Evolutionary conservation across 805 yeast species (phyloP).

Genomic region (Diddensiella caesifluorescens): DNA sequence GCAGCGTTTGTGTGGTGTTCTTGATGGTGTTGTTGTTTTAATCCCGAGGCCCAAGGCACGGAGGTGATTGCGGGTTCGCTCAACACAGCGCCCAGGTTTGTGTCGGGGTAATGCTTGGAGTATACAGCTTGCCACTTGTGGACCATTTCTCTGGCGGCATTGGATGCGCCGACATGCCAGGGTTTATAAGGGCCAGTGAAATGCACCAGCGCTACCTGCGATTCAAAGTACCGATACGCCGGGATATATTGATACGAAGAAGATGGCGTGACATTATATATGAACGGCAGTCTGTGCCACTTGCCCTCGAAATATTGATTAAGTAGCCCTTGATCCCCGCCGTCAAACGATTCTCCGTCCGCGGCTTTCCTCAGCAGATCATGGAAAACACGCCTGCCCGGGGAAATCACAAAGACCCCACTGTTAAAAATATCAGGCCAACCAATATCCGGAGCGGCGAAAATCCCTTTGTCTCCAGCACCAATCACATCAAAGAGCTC

Average conservation of each 20-base stretch:
- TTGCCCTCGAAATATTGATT: slow-evolving; percentile 56
- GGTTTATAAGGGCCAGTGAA: slow-evolving; percentile 38
- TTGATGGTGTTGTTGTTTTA: neutral
- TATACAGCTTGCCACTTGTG: slow-evolving; percentile 20
- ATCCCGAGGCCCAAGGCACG: slow-evolving; percentile 1
- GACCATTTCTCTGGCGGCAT: slow-evolving; percentile 14
- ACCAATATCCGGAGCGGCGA: slow-evolving; percentile 73
- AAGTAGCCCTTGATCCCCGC: slow-evolving; percentile 87
- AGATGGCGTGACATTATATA: slow-evolving; percentile 74
- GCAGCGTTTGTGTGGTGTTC: neutral
- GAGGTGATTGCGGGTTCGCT: slow-evolving; percentile 1
- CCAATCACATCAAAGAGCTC: slow-evolving; percentile 26
- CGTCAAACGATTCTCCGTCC: slow-evolving; percentile 57
- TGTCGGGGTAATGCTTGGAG: slow-evolving; percentile 2
- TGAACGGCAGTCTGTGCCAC: slow-evolving; percentile 75
- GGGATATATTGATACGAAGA: slow-evolving; percentile 66
- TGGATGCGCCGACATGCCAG: slow-evolving; percentile 26
- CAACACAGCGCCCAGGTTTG: neutral
- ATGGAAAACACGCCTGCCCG: slow-evolving; percentile 40
- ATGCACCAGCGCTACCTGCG: slow-evolving; percentile 37
- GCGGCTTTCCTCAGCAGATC: slow-evolving; percentile 35
- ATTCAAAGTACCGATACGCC: slow-evolving; percentile 51
- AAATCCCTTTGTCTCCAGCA: slow-evolving; percentile 18
- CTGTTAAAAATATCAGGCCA: slow-evolving; percentile 90
- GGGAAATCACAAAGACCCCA: slow-evolving; percentile 63